A percentile compares a stretch with the other conserved stretches of the same genome.
phyloP scores from a whole-genome alignment of 495 filamentous ascomycete species.

The Neurospora intermedia region DNA sequence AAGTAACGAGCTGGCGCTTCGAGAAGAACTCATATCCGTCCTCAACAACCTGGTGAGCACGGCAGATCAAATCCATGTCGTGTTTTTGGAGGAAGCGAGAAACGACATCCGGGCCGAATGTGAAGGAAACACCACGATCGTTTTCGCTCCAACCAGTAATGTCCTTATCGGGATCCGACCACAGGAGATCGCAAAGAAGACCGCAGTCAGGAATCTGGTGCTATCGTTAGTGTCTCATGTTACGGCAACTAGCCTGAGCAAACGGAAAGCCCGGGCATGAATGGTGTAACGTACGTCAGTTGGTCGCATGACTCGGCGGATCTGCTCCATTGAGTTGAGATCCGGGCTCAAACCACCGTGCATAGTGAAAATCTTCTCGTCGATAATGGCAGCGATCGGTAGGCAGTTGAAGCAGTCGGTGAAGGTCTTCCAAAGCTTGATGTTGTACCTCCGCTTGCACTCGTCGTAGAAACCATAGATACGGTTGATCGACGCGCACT shows the following conservation, averaged over 20 bases:
- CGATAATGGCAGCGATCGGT: constrained; percentile 98
- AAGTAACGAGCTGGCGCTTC: constrained; percentile 91
- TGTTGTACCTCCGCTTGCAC: constrained; percentile 98
- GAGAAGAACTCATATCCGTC: constrained; percentile 99
- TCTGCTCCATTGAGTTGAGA: constrained; percentile 99
- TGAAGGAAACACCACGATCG: constrained; percentile 96
- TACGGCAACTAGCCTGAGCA: neutral
- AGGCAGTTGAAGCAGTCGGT: constrained; percentile 99
- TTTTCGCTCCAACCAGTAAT: constrained; percentile 99
- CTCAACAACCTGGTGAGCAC: constrained; percentile 97
- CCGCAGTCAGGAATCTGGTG: constrained; percentile 93
- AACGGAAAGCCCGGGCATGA: neutral
- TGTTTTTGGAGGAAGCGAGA: constrained; percentile 98
- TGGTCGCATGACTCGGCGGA: constrained; percentile 95
- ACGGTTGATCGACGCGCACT: constrained; percentile 98
- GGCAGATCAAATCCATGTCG: constrained; percentile 99
- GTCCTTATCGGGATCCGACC: constrained; percentile 99
- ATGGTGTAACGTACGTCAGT: constrained; percentile 64
- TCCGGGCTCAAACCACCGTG: constrained; percentile 96
- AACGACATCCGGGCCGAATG: constrained; percentile 97
- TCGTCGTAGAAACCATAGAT: constrained; percentile 99
- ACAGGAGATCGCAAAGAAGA: constrained; percentile 91
- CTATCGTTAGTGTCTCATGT: constrained; percentile 18
- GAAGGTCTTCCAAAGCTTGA: constrained; percentile 99
- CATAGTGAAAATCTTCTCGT: constrained; percentile 99